phyloP scores from a whole-genome alignment of 352 stramenopile species.

The Phytophthora boehmeriae region DNA sequence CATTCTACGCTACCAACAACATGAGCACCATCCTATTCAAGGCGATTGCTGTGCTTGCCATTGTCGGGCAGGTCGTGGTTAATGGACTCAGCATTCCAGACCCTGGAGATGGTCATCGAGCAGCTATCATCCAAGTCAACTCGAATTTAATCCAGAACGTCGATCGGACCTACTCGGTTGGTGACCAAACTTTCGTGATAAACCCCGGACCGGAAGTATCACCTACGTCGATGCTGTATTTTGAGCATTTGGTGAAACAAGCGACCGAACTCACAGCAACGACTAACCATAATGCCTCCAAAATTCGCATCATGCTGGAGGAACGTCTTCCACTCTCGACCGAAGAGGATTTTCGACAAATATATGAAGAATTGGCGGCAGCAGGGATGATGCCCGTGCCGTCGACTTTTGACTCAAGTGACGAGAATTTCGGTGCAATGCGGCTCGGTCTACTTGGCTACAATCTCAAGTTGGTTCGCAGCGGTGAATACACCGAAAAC shows the following conservation, averaged over 20 bases:
- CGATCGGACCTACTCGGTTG: slow-evolving; percentile 27
- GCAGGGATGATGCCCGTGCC: slow-evolving; percentile 24
- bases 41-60: neutral
- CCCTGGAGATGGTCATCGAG: slow-evolving; percentile 29
- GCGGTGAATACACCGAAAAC: slow-evolving; percentile 23
- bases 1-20: neutral
- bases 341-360: slow-evolving; percentile 21
- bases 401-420: slow-evolving; percentile 35
- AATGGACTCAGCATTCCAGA: slow-evolving; percentile 25
- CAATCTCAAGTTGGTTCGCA: slow-evolving; percentile 31
- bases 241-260: slow-evolving; percentile 32
- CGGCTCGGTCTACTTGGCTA: slow-evolving; percentile 41
- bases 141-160: slow-evolving; percentile 36
- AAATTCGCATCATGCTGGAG: slow-evolving; percentile 24
- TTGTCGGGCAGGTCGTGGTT: neutral
- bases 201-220: slow-evolving; percentile 28
- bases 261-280: slow-evolving; percentile 24
- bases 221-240: slow-evolving; percentile 32
- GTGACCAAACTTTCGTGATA: slow-evolving; percentile 27
- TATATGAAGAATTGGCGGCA: slow-evolving; percentile 27
- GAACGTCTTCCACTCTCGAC: slow-evolving; percentile 20
- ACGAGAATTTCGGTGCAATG: slow-evolving; percentile 42
- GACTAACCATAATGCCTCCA: slow-evolving; percentile 27
- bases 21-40: slow-evolving; percentile 12
- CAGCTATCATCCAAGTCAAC: slow-evolving; percentile 26